phyloP scores from a whole-genome alignment of 345 rosid genomes.

The Euphorbia pulcherrima region DNA sequence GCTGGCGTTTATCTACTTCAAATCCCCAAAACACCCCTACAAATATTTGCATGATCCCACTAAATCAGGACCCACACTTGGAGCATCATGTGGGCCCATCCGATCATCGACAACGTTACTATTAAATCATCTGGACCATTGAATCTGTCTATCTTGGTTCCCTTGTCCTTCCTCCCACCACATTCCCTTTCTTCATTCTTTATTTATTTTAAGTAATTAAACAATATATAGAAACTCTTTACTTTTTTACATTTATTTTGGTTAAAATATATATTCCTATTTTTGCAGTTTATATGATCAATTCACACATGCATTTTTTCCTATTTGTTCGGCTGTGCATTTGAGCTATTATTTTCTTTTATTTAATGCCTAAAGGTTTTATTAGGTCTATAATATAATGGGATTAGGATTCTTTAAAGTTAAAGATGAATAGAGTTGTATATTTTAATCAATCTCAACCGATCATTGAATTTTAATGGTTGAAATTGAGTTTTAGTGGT shows the following conservation, averaged over 20 bases:
- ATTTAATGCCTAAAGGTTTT: not conserved
- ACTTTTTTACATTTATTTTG: too few relatives aligned
- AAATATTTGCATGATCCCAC: slow-evolving; percentile 12
- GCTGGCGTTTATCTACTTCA: slow-evolving; percentile 4
- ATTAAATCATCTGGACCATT: slow-evolving; percentile 9
- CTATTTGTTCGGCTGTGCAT: not conserved
- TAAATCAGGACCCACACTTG: slow-evolving; percentile 1
- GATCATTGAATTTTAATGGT: too few relatives aligned
- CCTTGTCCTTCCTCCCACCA: not conserved
- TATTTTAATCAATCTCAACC: too few relatives aligned
- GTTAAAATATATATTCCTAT: too few relatives aligned
- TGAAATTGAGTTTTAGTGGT: too few relatives aligned
- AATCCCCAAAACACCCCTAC: not conserved
- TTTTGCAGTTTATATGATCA: not conserved
- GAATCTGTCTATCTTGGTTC: not conserved
- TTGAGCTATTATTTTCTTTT: not conserved
- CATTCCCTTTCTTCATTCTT: not conserved
- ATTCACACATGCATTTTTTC: not conserved
- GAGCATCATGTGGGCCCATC: slow-evolving; percentile 11
- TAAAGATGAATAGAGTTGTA: too few relatives aligned
- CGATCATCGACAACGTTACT: not conserved
- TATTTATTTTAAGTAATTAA: too few relatives aligned
- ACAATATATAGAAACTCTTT: too few relatives aligned
- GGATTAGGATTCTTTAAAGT: too few relatives aligned
- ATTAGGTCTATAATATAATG: not conserved